phyloP scores from a whole-genome alignment of 2,329 filamentous ascomycete species.

The Malbranchea cinnamomea region DNA sequence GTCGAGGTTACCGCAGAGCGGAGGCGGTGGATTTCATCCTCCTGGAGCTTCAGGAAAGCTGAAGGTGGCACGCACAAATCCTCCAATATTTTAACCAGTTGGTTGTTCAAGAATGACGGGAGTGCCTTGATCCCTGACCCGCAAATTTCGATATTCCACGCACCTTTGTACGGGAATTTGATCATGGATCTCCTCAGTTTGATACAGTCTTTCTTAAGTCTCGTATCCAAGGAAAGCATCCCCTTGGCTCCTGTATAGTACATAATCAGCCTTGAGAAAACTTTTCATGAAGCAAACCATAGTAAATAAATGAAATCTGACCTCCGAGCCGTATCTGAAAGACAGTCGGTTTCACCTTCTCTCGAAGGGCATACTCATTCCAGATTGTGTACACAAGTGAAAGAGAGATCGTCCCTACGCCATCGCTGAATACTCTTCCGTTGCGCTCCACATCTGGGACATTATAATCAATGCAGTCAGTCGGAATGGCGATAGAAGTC shows the following conservation, averaged over 20 bases:
- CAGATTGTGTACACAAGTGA: constrained; percentile 47
- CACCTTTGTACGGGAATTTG: constrained; percentile 55
- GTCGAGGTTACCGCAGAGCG: constrained; percentile 43
- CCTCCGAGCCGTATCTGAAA: constrained; percentile 62
- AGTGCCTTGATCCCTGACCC: constrained; percentile 49
- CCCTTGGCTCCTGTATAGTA: constrained; percentile 49
- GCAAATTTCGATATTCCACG: constrained; percentile 15
- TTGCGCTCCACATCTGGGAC: constrained; percentile 23
- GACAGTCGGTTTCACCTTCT: constrained; percentile 14
- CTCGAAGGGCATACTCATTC: constrained; percentile 20
- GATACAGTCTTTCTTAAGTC: constrained; percentile 43
- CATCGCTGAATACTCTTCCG: constrained; percentile 59
- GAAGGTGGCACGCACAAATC: constrained; percentile 47
- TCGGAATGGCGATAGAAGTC: constrained; percentile 39
- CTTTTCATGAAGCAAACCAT: neutral
- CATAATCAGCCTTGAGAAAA: neutral
- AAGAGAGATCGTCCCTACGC: constrained; percentile 58
- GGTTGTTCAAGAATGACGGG: constrained; percentile 58
- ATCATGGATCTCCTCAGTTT: constrained; percentile 59
- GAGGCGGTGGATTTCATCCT: constrained; percentile 44
- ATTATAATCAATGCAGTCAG: constrained; percentile 12
- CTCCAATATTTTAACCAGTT: constrained; percentile 74
- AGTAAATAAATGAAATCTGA: constrained; percentile 13
- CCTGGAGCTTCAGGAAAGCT: constrained; percentile 53
- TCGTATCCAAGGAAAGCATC: constrained; percentile 56